These are phyloP conservation scores for Bisporella sp. DNA, from an alignment of 2,329 filamentous ascomycete species.

Conservation along the genomic window DNA sequence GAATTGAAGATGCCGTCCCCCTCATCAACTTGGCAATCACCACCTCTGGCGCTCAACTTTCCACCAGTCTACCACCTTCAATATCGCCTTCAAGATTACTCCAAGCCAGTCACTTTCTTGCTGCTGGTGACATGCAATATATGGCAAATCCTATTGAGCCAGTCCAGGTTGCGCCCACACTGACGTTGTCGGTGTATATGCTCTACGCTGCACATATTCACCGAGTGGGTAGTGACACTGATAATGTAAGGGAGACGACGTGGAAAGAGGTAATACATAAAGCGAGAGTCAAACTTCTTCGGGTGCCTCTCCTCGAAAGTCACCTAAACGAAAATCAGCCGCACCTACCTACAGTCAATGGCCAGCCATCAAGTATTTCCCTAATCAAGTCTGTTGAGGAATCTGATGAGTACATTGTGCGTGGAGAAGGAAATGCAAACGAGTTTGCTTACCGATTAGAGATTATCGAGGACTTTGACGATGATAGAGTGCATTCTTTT, in stretches of 20 bases:
- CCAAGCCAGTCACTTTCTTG: conserved; percentile 88
- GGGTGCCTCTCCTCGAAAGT: conserved; percentile 18
- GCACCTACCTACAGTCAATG: neutral
- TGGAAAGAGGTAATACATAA: conserved; percentile 99
- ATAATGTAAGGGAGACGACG: conserved; percentile 40
- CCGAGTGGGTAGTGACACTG: conserved; percentile 32
- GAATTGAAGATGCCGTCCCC: conserved; percentile 87
- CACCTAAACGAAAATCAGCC: neutral
- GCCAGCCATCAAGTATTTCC: neutral
- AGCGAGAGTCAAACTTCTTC: conserved; percentile 65
- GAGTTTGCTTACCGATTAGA: conserved; percentile 67
- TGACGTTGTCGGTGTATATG: conserved; percentile 89
- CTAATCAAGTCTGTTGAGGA: conserved; percentile 11
- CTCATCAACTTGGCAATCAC: conserved; percentile 91
- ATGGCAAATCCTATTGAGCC: conserved; percentile 53
- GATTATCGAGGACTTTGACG: conserved; percentile 64
- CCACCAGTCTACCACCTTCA: conserved; percentile 68
- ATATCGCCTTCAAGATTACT: conserved; percentile 87
- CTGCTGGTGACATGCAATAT: conserved; percentile 79
- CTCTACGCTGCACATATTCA: conserved; percentile 74
- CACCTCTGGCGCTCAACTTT: conserved; percentile 82
- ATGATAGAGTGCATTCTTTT: conserved; percentile 59
- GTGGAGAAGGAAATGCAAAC: conserved; percentile 18
- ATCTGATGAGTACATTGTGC: conserved; percentile 33
- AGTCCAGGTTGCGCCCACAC: conserved; percentile 81